Evolutionary conservation across 306 rosid genomes (phyloP), one percentile per base, ranked within the genome.

Genomic region (Inga oerstediana): DNA sequence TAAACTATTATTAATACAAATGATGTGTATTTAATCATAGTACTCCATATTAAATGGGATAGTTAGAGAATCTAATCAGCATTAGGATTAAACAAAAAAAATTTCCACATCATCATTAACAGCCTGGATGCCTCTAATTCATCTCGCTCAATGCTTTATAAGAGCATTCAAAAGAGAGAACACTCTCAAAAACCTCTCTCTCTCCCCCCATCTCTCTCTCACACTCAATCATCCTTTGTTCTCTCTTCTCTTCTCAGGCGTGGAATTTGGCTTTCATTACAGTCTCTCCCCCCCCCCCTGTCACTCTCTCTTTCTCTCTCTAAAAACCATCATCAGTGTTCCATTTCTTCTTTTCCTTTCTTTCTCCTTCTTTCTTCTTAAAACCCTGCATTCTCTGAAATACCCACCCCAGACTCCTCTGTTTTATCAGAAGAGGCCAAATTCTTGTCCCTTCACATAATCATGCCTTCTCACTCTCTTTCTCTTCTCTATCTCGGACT

Each of bases 261-360:
- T 93, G 98, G 97, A 86, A 87, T 92, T 91, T 73, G 86, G 94
- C 91, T 91, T 89, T 95, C 89, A 93, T 95, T 87, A 84, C 92
- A 83, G 81, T 83, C 87, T 84, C 91, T 82, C 88, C 75, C 75
- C 86, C 9, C 12, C 78, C n/a, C 1, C 6, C 8, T 39, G 43
- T 39, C 61, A 54, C 61, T 16, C n/a, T 19, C 22, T 6, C 61
- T 15, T 3, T 85, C 91, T 82, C 89, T 80, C 85, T 62, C 37
- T 80, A n/a, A 44, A 80, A 81, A 83, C 88, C 84, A 82, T 86
- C 92, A 82, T 91, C 91, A 83, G 72, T 51, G 20, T 88, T 85
- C 66, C 91, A 84, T 88, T 87, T 86, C 79, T 88, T 76, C 86
- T 88, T 87, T 83, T 77, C 72, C 54, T 22, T 43, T 66, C 76